Base-by-base conservation (phyloP, 2,329 filamentous ascomycete genomes). In the Diaporthe batatas region DNA sequence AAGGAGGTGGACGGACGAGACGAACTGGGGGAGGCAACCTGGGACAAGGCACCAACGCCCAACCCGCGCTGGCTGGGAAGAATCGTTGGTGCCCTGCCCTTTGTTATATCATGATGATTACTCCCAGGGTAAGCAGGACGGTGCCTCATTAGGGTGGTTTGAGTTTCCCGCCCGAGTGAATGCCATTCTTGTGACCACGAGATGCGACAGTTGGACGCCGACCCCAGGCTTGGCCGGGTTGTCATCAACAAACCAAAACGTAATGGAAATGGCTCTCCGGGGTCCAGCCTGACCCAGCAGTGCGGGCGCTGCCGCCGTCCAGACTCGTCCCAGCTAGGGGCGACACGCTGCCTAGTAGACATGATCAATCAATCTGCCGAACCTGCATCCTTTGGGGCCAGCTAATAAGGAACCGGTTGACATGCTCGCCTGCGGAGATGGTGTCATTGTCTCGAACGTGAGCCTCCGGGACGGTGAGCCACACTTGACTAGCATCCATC, bases 351-450 rank as follows among this genome's bases (percentile, higher is more conserved):
- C 57, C 34, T 23, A 23, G 6, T 44, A 44, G 12, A 42, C 16
- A 70, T 32, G 49, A 23, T 18, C 21, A 47, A 69, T 34, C 51
- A 47, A 69, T 34, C 51, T 70, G 23, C 47, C 12, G 54, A 23
- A 36, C 36, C 44, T 65, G 62, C 39, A 47, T 29, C 21, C 25
- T 49, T 49, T 42, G 39, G 53, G 36, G 42, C 49, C 53, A 25
- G 39, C 67, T 18, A 70, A 54, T 21, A 21, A 21, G 44, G 7
- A 68, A 58, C 12, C 72, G 47, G 34, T 87, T 86, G 64, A 89
- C 86, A 29, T 84, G 84, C 53, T 86, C 86, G 75, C 85, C 85
- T 54, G 83, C 80, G 72, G 85, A 86, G 29, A 65, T 65, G 62
- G 62, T 65, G 44, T 39, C 62, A 65, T 65, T 34, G 62, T 65